Evolutionary conservation across 768 basidiomycete genomes (phyloP).

Genomic region (Mycena olivaceomarginata): DNA sequence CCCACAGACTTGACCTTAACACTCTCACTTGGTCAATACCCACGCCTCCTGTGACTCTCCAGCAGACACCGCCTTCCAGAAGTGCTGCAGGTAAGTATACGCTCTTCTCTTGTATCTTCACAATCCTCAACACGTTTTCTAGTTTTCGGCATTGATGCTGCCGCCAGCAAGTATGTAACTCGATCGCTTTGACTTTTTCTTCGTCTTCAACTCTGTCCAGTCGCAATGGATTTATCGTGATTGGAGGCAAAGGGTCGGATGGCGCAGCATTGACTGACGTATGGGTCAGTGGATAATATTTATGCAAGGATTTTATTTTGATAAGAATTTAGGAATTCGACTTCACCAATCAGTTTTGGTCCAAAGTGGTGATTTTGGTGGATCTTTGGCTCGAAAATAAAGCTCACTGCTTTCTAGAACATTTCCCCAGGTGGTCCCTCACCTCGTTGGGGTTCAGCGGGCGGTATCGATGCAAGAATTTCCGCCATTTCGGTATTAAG

Average conservation of each 20-base stretch:
- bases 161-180: conserved; percentile 86
- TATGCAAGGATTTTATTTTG: conserved; percentile 67
- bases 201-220: conserved; percentile 59
- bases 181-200: conserved; percentile 12
- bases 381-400: not conserved
- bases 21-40: conserved; percentile 78
- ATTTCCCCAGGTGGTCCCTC: conserved; percentile 74
- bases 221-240: conserved; percentile 83
- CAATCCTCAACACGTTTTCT: not conserved
- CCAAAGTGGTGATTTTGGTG: conserved; percentile 61
- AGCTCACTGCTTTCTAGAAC: conserved; percentile 18
- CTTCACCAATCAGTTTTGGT: conserved; percentile 87
- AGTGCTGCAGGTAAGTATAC: conserved; percentile 65
- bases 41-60: conserved; percentile 68
- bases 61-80: conserved; percentile 73
- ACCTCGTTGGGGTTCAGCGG: conserved; percentile 82
- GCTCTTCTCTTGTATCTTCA: not conserved
- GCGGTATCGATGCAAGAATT: conserved; percentile 82
- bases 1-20: conserved; percentile 76
- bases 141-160: conserved; percentile 76
- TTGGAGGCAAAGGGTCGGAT: conserved; percentile 80
- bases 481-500: conserved; percentile 47
- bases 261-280: conserved; percentile 77
- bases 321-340: conserved; percentile 72
- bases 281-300: conserved; percentile 73